Conservation (phyloP, 768 basidiomycete species). For the Mycena metata region DNA sequence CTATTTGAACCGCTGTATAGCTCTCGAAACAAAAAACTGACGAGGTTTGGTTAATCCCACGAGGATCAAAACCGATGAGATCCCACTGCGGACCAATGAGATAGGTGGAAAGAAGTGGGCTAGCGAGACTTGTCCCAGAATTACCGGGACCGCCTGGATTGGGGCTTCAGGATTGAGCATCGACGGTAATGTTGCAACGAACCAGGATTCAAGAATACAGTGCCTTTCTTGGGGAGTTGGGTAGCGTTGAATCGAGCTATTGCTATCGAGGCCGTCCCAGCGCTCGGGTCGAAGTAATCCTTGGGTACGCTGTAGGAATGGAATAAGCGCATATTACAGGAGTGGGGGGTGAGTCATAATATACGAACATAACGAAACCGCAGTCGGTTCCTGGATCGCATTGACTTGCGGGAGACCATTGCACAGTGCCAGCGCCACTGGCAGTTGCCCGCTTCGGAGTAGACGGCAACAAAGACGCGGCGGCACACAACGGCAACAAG, state of each 20-base stretch:
- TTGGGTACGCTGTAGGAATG: slow-evolving; percentile 40
- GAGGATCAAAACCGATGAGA: slow-evolving; percentile 47
- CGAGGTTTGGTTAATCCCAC: slow-evolving; percentile 42
- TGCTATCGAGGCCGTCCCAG: slow-evolving; percentile 39
- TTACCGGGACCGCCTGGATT: slow-evolving; percentile 43
- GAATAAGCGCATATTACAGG: background rate
- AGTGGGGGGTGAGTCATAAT: background rate
- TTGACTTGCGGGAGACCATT: background rate
- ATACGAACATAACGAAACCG: background rate
- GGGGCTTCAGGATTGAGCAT: too few relatives aligned
- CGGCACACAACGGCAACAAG: too few relatives aligned
- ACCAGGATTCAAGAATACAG: slow-evolving; percentile 43
- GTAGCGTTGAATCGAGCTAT: slow-evolving; percentile 36
- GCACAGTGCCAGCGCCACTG: too few relatives aligned
- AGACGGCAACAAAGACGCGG: too few relatives aligned
- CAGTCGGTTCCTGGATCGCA: background rate
- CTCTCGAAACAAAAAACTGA: background rate
- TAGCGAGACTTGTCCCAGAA: slow-evolving; percentile 38
- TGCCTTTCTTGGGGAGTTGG: slow-evolving; percentile 38
- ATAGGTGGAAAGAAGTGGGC: slow-evolving; percentile 11
- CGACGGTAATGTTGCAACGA: too few relatives aligned
- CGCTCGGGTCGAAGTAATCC: slow-evolving; percentile 38
- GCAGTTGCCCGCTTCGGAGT: too few relatives aligned
- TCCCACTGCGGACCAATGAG: slow-evolving; percentile 45
- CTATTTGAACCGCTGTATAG: too few relatives aligned